These are phyloP conservation scores for Dendrothele bispora DNA, from an alignment of 768 basidiomycete species.

Conservation along the genomic window DNA sequence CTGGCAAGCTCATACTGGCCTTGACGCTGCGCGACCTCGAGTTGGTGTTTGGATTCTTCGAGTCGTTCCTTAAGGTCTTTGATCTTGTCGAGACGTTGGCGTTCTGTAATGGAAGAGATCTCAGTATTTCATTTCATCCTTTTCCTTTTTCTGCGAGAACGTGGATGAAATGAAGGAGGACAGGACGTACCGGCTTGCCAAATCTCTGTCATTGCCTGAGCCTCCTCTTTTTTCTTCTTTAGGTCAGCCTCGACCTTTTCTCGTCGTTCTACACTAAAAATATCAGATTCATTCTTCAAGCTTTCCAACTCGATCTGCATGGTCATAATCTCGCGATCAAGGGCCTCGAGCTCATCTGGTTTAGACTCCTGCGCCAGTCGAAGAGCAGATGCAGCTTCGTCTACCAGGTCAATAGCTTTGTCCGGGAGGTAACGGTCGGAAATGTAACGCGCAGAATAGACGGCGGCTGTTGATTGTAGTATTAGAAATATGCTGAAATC, in stretches of 20 bases:
- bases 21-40: conserved; percentile 87
- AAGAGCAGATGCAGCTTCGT: conserved; percentile 88
- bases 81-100: conserved; percentile 63
- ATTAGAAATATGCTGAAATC: neutral
- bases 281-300: conserved; percentile 84
- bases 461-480: conserved; percentile 53
- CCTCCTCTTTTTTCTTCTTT: conserved; percentile 59
- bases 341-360: conserved; percentile 78
- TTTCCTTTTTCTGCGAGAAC: neutral
- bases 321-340: conserved; percentile 83
- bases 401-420: conserved; percentile 89
- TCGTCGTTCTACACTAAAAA: conserved; percentile 77
- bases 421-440: conserved; percentile 88
- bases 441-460: conserved; percentile 83
- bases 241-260: conserved; percentile 66
- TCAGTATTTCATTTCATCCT: no score
- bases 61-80: conserved; percentile 74
- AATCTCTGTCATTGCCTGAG: conserved; percentile 54
- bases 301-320: conserved; percentile 89
- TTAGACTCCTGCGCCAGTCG: conserved; percentile 88
- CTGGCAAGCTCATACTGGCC: conserved; percentile 86
- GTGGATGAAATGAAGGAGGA: neutral
- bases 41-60: conserved; percentile 80
- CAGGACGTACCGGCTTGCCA: conserved; percentile 69
- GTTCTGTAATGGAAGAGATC: conserved; percentile 43